Conservation (phyloP, 129 eudicot species). For the Chrysanthemum lavandulifolium region DNA sequence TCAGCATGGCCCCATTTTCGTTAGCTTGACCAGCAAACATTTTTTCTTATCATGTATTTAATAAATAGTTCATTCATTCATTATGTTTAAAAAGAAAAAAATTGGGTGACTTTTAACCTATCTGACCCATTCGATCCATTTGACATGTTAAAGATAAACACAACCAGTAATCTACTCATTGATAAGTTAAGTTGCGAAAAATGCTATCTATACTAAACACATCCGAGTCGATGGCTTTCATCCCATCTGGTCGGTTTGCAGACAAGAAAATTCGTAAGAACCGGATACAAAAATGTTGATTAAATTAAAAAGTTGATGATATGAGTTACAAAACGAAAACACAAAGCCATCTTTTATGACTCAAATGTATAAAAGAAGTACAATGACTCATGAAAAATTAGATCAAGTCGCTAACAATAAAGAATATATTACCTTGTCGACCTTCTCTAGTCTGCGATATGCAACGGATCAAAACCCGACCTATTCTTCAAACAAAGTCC, state of each 20-base stretch:
- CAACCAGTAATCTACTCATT: too few relatives aligned
- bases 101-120: not conserved
- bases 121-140: not conserved
- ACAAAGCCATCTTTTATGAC: too few relatives aligned
- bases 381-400: not conserved
- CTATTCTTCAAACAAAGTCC: conserved; percentile 56
- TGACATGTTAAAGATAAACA: not conserved
- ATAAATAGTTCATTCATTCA: not conserved
- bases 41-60: not conserved
- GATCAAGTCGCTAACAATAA: not conserved
- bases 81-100: not conserved
- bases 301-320: too few relatives aligned
- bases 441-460: conserved; percentile 77
- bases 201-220: too few relatives aligned
- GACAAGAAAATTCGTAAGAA: too few relatives aligned
- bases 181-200: too few relatives aligned
- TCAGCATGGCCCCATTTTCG: not conserved
- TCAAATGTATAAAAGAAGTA: too few relatives aligned
- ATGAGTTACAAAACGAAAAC: too few relatives aligned
- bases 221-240: too few relatives aligned
- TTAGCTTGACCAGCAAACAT: not conserved
- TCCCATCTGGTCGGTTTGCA: too few relatives aligned
- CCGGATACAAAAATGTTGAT: too few relatives aligned
- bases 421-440: conserved; percentile 56
- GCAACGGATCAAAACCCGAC: conserved; percentile 72